Evolutionary conservation across 768 basidiomycete genomes (phyloP), one percentile per base, ranked within the genome.

Genomic region (Chiua virens): DNA sequence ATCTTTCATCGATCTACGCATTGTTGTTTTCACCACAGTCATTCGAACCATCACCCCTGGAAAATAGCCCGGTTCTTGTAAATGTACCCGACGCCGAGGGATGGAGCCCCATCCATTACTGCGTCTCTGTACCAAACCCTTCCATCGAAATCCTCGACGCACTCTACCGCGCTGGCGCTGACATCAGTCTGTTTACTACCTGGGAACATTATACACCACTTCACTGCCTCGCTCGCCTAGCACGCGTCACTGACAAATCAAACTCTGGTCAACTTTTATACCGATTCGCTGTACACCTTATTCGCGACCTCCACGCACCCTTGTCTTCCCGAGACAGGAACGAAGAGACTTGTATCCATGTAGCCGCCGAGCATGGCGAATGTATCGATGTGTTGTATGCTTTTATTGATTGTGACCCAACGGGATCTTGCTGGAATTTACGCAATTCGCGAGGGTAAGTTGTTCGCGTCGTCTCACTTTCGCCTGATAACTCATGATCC

Each of bases 291-390:
- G 66, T 79, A 56, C 87, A 90, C 66, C 79, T 90, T 50, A 76
- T 90, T 34, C 73, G 75, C 49, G 83, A 88, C 61, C 80, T 90
- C 27, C 81, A 79, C 27, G 83, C 85, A 7, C 87, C 89, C 0
- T 64, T 91, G 37, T 75, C 80, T 25, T 85, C 88, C 18, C 71
- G 75, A 41, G 86, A 90, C 66, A 78, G 71, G 55, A 68, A 84
- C 47, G 81, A 82, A 56, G 87, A 91, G 62, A 90, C 89, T 4
- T 89, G 87, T 72, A 75, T 91, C 43, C 89, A 91, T 72, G 72
- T 89, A 53, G 88, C 87, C 42, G 89, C 89, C 13, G 87, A 89
- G 60, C 80, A 81, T 56, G 89, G 88, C 41, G 72, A 78, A 48
- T 87, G 78, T 66, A 69, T 83, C 18, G 82, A 85, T 47, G 67